Evolutionary conservation across 345 rosid genomes (phyloP), one percentile per base, ranked within the genome.

Genomic region (Brassica cretica): DNA sequence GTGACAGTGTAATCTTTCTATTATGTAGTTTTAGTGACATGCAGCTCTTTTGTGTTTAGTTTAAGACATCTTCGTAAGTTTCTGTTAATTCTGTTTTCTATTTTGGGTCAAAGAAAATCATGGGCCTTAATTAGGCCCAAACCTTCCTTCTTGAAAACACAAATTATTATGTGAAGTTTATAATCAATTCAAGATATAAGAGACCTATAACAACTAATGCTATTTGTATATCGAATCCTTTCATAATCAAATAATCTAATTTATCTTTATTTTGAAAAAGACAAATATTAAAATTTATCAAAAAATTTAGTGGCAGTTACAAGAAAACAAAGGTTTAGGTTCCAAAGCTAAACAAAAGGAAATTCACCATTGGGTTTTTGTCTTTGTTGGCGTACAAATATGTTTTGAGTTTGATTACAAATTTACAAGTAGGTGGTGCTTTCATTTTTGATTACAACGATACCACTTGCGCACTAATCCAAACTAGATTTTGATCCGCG

Each of bases 21-120:
- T 59, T 24, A 15, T 39, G 32, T 66, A 66, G 72, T 76, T 64
- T 65, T 9, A 39, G 49, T 19, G 67, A 51, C 51, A 66, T 70
- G 81, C 72, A 78, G 81, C 24, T 64, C 44, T 63, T 46, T 4
- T 44, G 65, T 10, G 32, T 77, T 9, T 9, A 46, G 2, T 68
- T 70, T 63, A 30, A 71, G 66, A 37, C 19, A 14, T 68, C 14
- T 76, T 32, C 39, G 9, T 68, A 44, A 68, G 24, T 76, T 68
- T 76, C 21, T 46, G 24, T 9, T 59, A 2, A 1, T n/a, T 68
- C 21, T 68, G 24, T 41, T 67, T 58, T 41, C 25, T 19, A 56
- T 19, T 56, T 19, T 1, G 24, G 60, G 60, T 8, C 59, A 6
- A 6, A 53, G 3, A 1, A 51, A 15, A 53, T 53, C 6, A 6